Base-by-base conservation (phyloP, 129 eudicot species). In the Flaveria ramosissima region DNA sequence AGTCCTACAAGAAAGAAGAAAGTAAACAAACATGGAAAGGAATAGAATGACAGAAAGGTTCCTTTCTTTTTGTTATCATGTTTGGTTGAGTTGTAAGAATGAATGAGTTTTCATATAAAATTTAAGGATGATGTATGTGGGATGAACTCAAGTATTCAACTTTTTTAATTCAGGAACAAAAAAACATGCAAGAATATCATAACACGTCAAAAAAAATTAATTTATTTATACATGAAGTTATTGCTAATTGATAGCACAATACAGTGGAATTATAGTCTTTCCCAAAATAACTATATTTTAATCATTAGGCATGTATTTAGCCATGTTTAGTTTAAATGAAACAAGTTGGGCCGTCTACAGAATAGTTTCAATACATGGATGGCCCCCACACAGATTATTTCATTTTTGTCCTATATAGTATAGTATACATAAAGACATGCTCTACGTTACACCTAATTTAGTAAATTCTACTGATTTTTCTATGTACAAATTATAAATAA, bases 1-100 rank as follows among this genome's bases (percentile, higher is more conserved):
- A 95, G 80, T 71, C 99, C 99, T 95, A 69, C 87, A 83, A 72
- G 42, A 79, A 47, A 68, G 36, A 32, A 1, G 51, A 77, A 43
- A 64, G 70, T 70, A 59, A 74, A 46, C 32, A 70, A 69, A 55
- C 36, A 69, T 13, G 16, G 30, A n/a, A 66, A 66, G 26, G 51
- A 32, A 32, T 32, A n/a, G 47, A 64, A 64, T 32, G 48, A 64
- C 6, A n/a, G 70, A 36, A 64, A 30, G 46, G 14, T 30, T 64
- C 70, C 7, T 64, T 32, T 32, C 70, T 32, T 64, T 64, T 46
- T 15, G 32, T 36, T 64, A 64, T 32, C 70, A 64, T 64, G 70
- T 36, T 36, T 32, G 70, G 46, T 32, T 64, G 46, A 36, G 13
- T 63, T 30, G 46, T 30, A 32, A 32, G 9, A 59, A 4, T 6